A percentile compares a stretch with the other conserved stretches of the same genome.
Conservation (phyloP, 371 early-diverging fungal genomes). For the Actinomucor elegans region DNA sequence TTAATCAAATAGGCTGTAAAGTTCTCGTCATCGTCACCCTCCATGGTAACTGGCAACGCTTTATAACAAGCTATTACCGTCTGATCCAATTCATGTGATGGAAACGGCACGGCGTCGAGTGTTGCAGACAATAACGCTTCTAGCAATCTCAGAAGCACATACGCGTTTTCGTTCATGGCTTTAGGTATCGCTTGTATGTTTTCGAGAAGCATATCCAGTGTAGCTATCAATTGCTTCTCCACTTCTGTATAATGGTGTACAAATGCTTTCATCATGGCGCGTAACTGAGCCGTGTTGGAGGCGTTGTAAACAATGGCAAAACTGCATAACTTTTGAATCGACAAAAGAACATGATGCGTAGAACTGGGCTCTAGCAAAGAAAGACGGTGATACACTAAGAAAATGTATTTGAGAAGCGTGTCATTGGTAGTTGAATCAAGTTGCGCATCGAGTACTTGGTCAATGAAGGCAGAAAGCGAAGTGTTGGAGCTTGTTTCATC, state of each 20-base stretch:
- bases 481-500: constrained; percentile 6
- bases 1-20: constrained; percentile 26
- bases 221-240: constrained; percentile 21
- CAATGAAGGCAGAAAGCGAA: constrained; percentile 16
- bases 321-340: neutral
- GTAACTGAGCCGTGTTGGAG: constrained; percentile 35
- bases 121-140: constrained; percentile 26
- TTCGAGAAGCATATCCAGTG: constrained; percentile 31
- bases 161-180: constrained; percentile 1
- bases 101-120: neutral
- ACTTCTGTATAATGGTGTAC: constrained; percentile 22
- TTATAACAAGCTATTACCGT: constrained; percentile 14
- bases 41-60: constrained; percentile 1
- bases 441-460: constrained; percentile 17
- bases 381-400: constrained; percentile 19
- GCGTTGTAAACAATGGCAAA: constrained; percentile 43
- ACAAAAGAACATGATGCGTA: neutral
- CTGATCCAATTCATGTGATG: constrained; percentile 2
- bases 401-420: constrained; percentile 7
- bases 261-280: constrained; percentile 29
- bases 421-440: neutral
- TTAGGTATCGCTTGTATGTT: constrained; percentile 34
- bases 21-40: neutral
- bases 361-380: neutral
- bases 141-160: constrained; percentile 18